A percentile compares a stretch with the other conserved stretches of the same genome.
Evolutionary conservation across 2,329 filamentous ascomycete genomes (phyloP).

Genomic region (Eutypella sp.): DNA sequence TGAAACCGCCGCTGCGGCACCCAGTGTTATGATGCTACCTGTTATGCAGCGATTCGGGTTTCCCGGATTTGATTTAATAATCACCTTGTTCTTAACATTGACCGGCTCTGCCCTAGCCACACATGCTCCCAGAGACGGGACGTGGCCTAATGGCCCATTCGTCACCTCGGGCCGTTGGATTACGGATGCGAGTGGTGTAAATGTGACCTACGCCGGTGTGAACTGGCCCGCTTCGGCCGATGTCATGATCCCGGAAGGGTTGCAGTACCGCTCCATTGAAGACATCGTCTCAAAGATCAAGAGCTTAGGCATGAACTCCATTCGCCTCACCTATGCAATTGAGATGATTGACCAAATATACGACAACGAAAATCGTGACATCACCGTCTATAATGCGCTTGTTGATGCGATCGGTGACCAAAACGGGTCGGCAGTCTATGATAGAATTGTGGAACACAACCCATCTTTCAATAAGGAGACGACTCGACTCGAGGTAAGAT

Average conservation of each 20-base stretch:
- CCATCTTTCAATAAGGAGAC: constrained; percentile 48
- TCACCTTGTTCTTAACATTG: neutral
- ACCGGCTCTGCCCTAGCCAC: neutral
- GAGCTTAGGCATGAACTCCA: constrained; percentile 57
- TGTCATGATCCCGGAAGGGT: constrained; percentile 59
- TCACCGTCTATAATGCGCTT: constrained; percentile 41
- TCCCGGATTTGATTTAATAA: neutral
- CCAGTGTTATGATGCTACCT: neutral
- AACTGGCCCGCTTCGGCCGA: constrained; percentile 60
- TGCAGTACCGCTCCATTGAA: constrained; percentile 56
- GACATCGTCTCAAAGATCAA: constrained; percentile 52
- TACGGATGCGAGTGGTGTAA: constrained; percentile 35
- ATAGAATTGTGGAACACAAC: constrained; percentile 51
- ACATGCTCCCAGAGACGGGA: constrained; percentile 10
- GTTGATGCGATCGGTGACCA: constrained; percentile 40
- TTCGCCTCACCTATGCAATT: constrained; percentile 59
- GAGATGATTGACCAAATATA: constrained; percentile 59
- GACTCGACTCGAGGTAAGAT: constrained; percentile 44
- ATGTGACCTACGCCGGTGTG: constrained; percentile 47
- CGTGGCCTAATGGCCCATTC: constrained; percentile 41
- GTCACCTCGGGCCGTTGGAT: constrained; percentile 38
- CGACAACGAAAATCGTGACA: constrained; percentile 40
- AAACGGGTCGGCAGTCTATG: constrained; percentile 45
- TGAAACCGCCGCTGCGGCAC: too few relatives aligned
- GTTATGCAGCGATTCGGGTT: neutral